These are phyloP conservation scores for Puccinia horiana DNA, from an alignment of 1,284 basidiomycete genomes.

Conservation along the genomic window DNA sequence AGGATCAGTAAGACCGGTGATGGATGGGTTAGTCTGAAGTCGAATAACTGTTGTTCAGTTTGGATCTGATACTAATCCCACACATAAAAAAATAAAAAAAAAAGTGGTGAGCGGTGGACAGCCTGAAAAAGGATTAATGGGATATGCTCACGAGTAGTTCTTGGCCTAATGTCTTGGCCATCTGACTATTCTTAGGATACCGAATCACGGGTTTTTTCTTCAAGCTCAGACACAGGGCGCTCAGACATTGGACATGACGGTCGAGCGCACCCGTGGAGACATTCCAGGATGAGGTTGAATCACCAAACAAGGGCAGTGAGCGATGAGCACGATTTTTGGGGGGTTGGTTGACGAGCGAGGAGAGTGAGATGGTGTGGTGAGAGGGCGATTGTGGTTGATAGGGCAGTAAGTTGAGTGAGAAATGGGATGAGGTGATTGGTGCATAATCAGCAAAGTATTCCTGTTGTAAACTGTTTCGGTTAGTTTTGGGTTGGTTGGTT, in stretches of 20 bases:
- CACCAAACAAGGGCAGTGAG: slow-evolving; percentile 61
- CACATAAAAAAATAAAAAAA: slow-evolving; percentile 66
- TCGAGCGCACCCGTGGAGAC: slow-evolving; percentile 70
- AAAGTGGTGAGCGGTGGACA: slow-evolving; percentile 70
- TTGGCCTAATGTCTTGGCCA: slow-evolving; percentile 83
- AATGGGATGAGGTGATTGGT: slow-evolving; percentile 80
- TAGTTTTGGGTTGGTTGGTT: background rate
- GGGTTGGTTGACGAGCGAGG: slow-evolving; percentile 50
- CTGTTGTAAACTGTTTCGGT: slow-evolving; percentile 60
- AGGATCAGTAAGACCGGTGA: slow-evolving; percentile 64
- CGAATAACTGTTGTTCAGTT: slow-evolving; percentile 62
- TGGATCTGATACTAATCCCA: slow-evolving; percentile 58
- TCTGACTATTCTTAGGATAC: slow-evolving; percentile 87
- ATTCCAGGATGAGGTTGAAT: slow-evolving; percentile 52
- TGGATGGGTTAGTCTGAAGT: slow-evolving; percentile 63
- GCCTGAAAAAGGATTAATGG: slow-evolving; percentile 3
- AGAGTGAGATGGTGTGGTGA: slow-evolving; percentile 59
- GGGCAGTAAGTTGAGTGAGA: slow-evolving; percentile 69
- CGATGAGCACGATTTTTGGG: slow-evolving; percentile 70
- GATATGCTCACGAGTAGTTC: slow-evolving; percentile 73
- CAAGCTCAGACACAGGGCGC: slow-evolving; percentile 83
- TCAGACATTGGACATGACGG: slow-evolving; percentile 77
- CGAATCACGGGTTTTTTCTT: slow-evolving; percentile 92
- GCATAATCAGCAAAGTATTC: slow-evolving; percentile 96
- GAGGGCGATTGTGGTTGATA: slow-evolving; percentile 61